Base-by-base conservation (phyloP, 768 basidiomycete species). In the Scleroderma citrinum region DNA sequence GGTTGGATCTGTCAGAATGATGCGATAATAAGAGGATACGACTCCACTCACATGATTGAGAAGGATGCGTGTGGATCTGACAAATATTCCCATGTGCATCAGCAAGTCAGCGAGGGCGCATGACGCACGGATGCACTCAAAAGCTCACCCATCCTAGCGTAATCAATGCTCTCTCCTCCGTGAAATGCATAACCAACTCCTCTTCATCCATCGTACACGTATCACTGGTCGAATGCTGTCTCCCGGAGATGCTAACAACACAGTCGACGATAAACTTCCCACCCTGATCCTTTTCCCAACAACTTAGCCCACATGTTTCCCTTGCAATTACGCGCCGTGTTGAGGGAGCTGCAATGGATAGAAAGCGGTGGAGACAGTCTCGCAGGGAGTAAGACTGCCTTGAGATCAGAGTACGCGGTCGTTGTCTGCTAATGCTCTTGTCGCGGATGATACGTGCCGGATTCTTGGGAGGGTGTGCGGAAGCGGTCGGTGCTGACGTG, bases 151-250 rank as follows among this genome's bases (percentile, higher is more conserved):
- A 96, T 51, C 92, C 93, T 41, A 95, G 77, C 7, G 92, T 92
- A 44, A 94, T 84, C 59, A 94, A 66, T 56, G 77, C 80, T 53
- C 87, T 71, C 60, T 84, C 81, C 61, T 92, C 87, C 56, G 89
- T 90, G 62, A 94, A 91, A 56, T 81, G 78, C 67, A 92, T 69
- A 7, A 92, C 88, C 40, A 90, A 70, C 62, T 94, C 92, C 58
- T 94, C 92, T 61, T 87, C 83, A 46, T 90, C 84, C 86, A 92
- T 94, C 29, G 83, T 82, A 65, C 92, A 95, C n/a, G 90, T 91
- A 69, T 95, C 90, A 50, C 84, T 82, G 54, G 90, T 91, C 51
- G 87, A 84, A 50, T 82, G 83, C 59, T 95, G 92, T 65, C 80
- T n/a, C n/a, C n/a, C n/a, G n/a, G 87, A n/a, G 92, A 92, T 16